Conservation (phyloP, 1,284 basidiomycete species). For the Pseudozyma sp. region DNA sequence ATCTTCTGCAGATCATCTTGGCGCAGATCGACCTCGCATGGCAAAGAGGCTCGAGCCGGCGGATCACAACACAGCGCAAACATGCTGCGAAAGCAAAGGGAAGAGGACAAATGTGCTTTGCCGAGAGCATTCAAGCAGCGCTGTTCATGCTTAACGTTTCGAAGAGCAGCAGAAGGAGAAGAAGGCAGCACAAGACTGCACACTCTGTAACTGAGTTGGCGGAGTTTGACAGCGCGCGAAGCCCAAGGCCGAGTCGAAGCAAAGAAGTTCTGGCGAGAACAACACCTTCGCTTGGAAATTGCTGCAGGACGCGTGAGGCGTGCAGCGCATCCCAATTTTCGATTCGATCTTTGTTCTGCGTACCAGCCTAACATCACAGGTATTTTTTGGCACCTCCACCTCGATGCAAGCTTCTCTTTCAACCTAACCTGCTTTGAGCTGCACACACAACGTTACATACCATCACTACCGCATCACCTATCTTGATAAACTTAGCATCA, state of each 20-base stretch:
- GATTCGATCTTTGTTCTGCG: not conserved
- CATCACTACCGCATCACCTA: not conserved
- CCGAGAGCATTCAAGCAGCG: not conserved
- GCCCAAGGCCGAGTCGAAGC: not conserved
- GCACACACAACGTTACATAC: not conserved
- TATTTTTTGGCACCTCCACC: not conserved
- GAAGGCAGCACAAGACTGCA: not conserved
- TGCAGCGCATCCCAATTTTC: no score
- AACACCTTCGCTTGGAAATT: not conserved
- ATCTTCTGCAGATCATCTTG: slow-evolving; percentile 16
- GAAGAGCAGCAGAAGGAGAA: not conserved
- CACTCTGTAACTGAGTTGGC: not conserved
- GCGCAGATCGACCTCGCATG: slow-evolving; percentile 10
- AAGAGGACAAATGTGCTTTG: slow-evolving; percentile 2
- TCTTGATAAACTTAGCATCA: not conserved
- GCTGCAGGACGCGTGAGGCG: no score
- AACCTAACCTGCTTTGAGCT: not conserved
- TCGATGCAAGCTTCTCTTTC: not conserved
- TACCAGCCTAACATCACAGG: not conserved
- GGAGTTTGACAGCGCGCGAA: slow-evolving; percentile 13
- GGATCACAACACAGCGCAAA: not conserved
- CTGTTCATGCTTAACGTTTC: not conserved
- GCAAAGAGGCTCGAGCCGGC: slow-evolving; percentile 4
- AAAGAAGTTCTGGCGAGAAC: not conserved
- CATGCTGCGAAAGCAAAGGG: not conserved